These are phyloP conservation scores for Candida tallmaniae DNA, from an alignment of 805 yeast species.

Conservation along the genomic window DNA sequence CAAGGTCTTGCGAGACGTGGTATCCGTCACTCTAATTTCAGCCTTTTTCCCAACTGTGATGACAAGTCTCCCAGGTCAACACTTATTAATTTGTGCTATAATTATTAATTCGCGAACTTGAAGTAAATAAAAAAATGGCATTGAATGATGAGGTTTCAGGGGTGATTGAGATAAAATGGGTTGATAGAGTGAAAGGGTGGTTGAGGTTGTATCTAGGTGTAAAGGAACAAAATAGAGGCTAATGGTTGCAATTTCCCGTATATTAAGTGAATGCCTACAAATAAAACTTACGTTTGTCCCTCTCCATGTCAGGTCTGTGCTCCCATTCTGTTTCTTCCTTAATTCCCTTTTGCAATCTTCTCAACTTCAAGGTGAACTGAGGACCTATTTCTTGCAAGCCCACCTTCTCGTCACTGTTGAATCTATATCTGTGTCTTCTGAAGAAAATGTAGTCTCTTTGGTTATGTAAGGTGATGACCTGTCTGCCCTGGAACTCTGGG, in stretches of 20 bases:
- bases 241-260: not conserved
- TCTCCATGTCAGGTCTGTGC: conserved; percentile 93
- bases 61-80: no score
- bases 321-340: conserved; percentile 95
- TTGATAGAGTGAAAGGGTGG: not conserved
- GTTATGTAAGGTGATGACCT: conserved; percentile 91
- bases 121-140: no score
- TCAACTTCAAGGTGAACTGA: conserved; percentile 83
- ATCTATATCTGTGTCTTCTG: conserved; percentile 90
- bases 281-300: conserved; percentile 89
- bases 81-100: no score
- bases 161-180: no score
- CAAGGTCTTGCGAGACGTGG: no score
- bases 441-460: conserved; percentile 95
- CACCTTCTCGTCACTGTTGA: conserved; percentile 84
- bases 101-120: no score
- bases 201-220: not conserved
- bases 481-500: conserved; percentile 94
- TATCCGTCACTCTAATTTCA: no score
- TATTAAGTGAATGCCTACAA: conserved; percentile 38
- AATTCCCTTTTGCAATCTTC: conserved; percentile 88
- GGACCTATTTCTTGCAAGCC: conserved; percentile 97
- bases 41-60: no score
- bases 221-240: not conserved
- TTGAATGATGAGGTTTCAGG: no score